Evolutionary conservation across 2,329 filamentous ascomycete genomes (phyloP).

Genomic region (Dothistroma septosporum): DNA sequence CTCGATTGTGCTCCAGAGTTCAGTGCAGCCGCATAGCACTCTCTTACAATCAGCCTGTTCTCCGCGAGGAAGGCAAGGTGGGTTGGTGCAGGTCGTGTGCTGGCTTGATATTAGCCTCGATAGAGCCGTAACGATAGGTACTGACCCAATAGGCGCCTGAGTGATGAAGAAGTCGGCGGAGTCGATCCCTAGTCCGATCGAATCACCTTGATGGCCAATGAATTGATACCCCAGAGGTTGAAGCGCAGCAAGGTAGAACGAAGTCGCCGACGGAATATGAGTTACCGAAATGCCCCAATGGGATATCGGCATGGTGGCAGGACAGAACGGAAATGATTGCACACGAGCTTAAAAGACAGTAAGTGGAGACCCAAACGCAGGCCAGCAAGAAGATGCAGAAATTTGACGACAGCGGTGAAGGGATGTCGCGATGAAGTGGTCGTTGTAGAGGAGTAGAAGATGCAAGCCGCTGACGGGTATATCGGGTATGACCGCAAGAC

Average conservation of each 20-base stretch:
- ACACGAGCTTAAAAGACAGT: slow-evolving; percentile 16
- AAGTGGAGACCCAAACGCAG: not conserved
- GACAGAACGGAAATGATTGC: slow-evolving; percentile 6
- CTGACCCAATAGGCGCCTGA: slow-evolving; percentile 57
- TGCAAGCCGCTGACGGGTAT: slow-evolving; percentile 10
- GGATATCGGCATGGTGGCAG: slow-evolving; percentile 53
- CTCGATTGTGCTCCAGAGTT: slow-evolving; percentile 60
- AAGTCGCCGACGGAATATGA: slow-evolving; percentile 72
- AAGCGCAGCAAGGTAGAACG: slow-evolving; percentile 75
- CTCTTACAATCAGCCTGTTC: slow-evolving; percentile 60
- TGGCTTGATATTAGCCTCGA: slow-evolving; percentile 11
- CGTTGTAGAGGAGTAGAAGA: slow-evolving; percentile 10
- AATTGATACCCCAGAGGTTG: slow-evolving; percentile 75
- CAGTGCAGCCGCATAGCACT: slow-evolving; percentile 67
- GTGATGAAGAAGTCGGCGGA: slow-evolving; percentile 62
- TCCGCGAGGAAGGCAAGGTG: slow-evolving; percentile 61
- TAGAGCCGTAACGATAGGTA: slow-evolving; percentile 10
- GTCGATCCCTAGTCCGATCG: slow-evolving; percentile 58
- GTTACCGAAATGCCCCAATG: slow-evolving; percentile 66
- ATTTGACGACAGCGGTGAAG: slow-evolving; percentile 11
- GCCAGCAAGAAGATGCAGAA: slow-evolving; percentile 10
- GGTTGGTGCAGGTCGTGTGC: slow-evolving; percentile 28
- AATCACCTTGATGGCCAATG: slow-evolving; percentile 58
- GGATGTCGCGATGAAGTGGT: slow-evolving; percentile 4
- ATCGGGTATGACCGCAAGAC: slow-evolving; percentile 5